Base-by-base conservation (phyloP, 2,329 filamentous ascomycete genomes). In the Penicillium sp. region DNA sequence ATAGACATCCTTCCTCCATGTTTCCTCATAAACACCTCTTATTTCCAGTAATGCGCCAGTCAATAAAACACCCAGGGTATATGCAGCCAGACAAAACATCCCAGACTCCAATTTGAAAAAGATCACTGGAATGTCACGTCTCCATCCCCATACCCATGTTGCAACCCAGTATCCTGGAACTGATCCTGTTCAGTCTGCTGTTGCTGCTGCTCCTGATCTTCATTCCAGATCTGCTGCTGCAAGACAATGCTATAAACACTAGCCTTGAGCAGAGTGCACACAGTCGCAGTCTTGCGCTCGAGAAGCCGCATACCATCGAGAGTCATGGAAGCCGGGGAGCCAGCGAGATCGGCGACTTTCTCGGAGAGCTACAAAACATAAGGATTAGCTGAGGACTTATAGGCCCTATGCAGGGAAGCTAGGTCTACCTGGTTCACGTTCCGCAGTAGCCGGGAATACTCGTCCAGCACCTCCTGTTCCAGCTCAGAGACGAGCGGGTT, bases 171-270 rank as follows among this genome's bases (percentile, higher is more conserved):
- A 34, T 57, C 56, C 41, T 51, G 50, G 16, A 51, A 52, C 37
- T 51, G 47, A 36, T 58, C 57, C 50, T 63, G 49, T 40, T 58
- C 56, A 32, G 36, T 37, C 24, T 59, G 49, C 20, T 61, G 55
- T 47, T 66, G 59, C 42, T 65, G 63, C 26, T 66, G 58, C 42
- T 59, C 62, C 47, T 68, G 65, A 54, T 63, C 64, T 58, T 69
- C 86, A 70, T 84, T 87, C 53, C 85, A 84, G 61, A 95, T 89
- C 78, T 97, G 88, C 78, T 97, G 91, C 78, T 98, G 91, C 74
- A 98, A 70, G 51, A 98, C 90, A 74, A 98, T 98, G 66, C 87
- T 95, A 74, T 98, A 98, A 54, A 98, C 93, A 69, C 91, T 97
- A 14, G 93, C 91, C 75, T 98, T 98, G 65, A 98, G 78, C 65